A percentile compares a stretch with the other conserved stretches of the same genome.
phyloP scores from a whole-genome alignment of 2,329 filamentous ascomycete genomes.

The Sporothrix brasiliensis region DNA sequence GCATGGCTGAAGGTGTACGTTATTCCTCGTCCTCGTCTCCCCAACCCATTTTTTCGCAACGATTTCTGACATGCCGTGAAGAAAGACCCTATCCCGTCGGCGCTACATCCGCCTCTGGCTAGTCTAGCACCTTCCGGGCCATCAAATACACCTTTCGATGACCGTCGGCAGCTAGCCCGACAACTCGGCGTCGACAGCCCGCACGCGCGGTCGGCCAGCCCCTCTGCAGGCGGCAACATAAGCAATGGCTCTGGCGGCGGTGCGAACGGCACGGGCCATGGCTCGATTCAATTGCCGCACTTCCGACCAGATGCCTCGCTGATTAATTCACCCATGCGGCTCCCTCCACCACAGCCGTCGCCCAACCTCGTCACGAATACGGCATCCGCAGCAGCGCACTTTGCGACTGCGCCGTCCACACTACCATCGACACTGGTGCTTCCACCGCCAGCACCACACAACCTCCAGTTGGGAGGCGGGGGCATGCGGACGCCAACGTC shows the following conservation, averaged over 20 bases:
- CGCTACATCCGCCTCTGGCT: conserved; percentile 34
- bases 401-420: conserved; percentile 6
- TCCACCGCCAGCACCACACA: conserved; percentile 17
- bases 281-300: conserved; percentile 33
- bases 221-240: conserved; percentile 22
- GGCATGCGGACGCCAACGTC: neutral
- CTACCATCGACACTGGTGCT: conserved; percentile 18
- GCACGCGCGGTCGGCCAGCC: conserved; percentile 31
- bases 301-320: conserved; percentile 31
- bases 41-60: neutral
- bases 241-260: neutral
- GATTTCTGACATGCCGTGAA: neutral
- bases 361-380: conserved; percentile 27
- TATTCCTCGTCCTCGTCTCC: neutral
- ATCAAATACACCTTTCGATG: conserved; percentile 34
- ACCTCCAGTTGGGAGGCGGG: neutral
- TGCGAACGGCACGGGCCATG: conserved; percentile 26
- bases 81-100: conserved; percentile 39
- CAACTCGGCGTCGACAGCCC: conserved; percentile 28
- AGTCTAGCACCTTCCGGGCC: conserved; percentile 34
- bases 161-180: conserved; percentile 31
- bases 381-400: neutral
- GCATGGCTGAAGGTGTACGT: conserved; percentile 54
- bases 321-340: conserved; percentile 29
- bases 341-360: conserved; percentile 32